These are phyloP conservation scores for Termitomyces sp. DNA, from an alignment of 768 basidiomycete species.

Conservation along the genomic window DNA sequence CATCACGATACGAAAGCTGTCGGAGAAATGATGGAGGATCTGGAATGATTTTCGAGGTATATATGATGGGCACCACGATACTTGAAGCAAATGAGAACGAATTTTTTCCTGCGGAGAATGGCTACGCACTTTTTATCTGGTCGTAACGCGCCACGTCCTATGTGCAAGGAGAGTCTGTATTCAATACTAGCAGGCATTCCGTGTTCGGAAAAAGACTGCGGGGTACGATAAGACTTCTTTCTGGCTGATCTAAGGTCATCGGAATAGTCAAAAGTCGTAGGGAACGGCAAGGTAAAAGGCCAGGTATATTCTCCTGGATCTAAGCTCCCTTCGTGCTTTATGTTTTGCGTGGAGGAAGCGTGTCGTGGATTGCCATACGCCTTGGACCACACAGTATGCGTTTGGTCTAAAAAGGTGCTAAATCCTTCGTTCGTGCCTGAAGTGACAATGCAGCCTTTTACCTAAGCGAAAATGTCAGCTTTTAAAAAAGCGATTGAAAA, in stretches of 20 bases:
- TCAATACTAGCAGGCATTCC: conserved; percentile 24
- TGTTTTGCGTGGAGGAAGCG: conserved; percentile 7
- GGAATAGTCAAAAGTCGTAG: conserved; percentile 20
- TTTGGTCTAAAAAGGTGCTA: conserved; percentile 23
- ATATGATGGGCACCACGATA: conserved; percentile 20
- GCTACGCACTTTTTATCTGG: conserved; percentile 31
- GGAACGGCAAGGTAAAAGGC: conserved; percentile 35
- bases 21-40: conserved; percentile 24
- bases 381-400: conserved; percentile 26
- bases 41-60: conserved; percentile 27
- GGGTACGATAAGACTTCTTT: conserved; percentile 11
- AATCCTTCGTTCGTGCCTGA: conserved; percentile 21
- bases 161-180: conserved; percentile 31
- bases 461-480: conserved; percentile 8
- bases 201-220: conserved; percentile 31
- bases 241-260: neutral
- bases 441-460: conserved; percentile 25
- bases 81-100: conserved; percentile 1
- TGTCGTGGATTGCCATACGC: conserved; percentile 24
- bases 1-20: conserved; percentile 27
- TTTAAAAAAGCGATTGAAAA: neutral
- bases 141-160: conserved; percentile 31
- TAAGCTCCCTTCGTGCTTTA: conserved; percentile 11
- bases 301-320: conserved; percentile 27
- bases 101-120: too few relatives aligned